Conservation (phyloP, 805 yeast genomes). For the Lipomyces chichibuensis region DNA sequence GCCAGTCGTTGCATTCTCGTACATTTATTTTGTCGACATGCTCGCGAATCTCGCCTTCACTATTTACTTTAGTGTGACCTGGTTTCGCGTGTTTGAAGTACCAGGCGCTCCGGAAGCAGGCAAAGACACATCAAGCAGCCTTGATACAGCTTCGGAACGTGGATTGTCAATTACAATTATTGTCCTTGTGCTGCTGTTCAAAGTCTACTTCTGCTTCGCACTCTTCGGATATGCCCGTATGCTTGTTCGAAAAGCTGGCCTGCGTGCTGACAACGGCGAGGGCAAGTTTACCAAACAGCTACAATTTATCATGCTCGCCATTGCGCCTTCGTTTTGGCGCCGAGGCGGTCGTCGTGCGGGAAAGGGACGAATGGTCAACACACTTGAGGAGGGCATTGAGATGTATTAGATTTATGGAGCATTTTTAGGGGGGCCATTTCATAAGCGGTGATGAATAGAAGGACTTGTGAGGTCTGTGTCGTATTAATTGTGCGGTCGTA, state of each 20-base stretch:
- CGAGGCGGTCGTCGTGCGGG: slow-evolving; percentile 34
- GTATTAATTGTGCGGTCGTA: neutral
- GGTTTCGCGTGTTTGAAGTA: slow-evolving; percentile 55
- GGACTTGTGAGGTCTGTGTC: no score
- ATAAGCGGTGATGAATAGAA: no score
- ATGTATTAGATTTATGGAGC: slow-evolving; percentile 11
- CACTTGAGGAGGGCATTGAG: slow-evolving; percentile 24
- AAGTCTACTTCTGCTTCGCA: slow-evolving; percentile 36
- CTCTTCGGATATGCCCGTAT: slow-evolving; percentile 57
- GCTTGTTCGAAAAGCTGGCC: slow-evolving; percentile 51
- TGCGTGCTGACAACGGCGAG: slow-evolving; percentile 42
- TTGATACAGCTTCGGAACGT: slow-evolving; percentile 34
- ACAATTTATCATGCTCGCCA: slow-evolving; percentile 26
- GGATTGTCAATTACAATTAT: slow-evolving; percentile 36
- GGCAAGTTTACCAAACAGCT: slow-evolving; percentile 18
- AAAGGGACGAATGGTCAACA: slow-evolving; percentile 31
- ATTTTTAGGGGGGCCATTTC: neutral
- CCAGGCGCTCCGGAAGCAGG: neutral
- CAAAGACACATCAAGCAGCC: slow-evolving; percentile 13
- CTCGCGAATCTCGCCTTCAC: slow-evolving; percentile 68
- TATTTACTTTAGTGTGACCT: slow-evolving; percentile 68
- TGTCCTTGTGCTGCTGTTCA: slow-evolving; percentile 29
- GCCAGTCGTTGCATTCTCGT: slow-evolving; percentile 62
- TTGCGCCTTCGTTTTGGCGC: slow-evolving; percentile 30
- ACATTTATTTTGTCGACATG: slow-evolving; percentile 70